phyloP scores from a whole-genome alignment of 176 grass and related monocot species.

The Raddia distichophylla region DNA sequence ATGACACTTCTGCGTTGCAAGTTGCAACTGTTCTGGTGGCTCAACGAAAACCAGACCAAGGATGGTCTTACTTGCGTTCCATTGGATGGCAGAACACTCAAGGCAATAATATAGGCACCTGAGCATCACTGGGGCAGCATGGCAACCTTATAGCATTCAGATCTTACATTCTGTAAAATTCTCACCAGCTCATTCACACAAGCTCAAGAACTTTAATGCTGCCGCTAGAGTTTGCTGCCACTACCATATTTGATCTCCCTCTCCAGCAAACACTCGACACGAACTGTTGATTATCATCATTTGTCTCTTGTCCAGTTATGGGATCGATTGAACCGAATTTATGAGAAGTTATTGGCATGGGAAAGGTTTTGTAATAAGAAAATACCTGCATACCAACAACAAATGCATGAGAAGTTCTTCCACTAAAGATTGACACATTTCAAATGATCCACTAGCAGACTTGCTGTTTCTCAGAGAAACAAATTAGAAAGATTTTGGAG shows the following conservation, averaged over 20 bases:
- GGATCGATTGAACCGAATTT: constrained; percentile 91
- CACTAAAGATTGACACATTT: constrained; percentile 7
- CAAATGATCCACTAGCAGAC: neutral
- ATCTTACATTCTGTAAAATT: constrained; percentile 34
- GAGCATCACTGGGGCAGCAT: constrained; percentile 15
- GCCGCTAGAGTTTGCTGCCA: constrained; percentile 87
- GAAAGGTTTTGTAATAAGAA: constrained; percentile 93
- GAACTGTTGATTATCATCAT: constrained; percentile 77
- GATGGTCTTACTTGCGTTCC: neutral
- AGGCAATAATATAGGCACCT: neutral
- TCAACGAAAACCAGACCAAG: neutral
- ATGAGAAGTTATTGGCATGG: constrained; percentile 94
- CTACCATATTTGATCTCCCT: constrained; percentile 90
- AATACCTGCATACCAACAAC: constrained; percentile 69
- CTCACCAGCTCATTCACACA: constrained; percentile 47
- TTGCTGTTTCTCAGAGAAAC: neutral
- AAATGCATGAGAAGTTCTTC: constrained; percentile 36
- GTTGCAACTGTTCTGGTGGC: neutral
- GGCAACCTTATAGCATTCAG: neutral
- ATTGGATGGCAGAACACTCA: constrained; percentile 1
- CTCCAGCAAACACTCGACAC: constrained; percentile 95
- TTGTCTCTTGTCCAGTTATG: constrained; percentile 85
- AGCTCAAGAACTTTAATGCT: constrained; percentile 97
- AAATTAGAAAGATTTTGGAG: neutral
- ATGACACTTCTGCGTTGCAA: neutral